phyloP scores from a whole-genome alignment of 2,329 filamentous ascomycete genomes.

The Diaporthe citrichinensis region DNA sequence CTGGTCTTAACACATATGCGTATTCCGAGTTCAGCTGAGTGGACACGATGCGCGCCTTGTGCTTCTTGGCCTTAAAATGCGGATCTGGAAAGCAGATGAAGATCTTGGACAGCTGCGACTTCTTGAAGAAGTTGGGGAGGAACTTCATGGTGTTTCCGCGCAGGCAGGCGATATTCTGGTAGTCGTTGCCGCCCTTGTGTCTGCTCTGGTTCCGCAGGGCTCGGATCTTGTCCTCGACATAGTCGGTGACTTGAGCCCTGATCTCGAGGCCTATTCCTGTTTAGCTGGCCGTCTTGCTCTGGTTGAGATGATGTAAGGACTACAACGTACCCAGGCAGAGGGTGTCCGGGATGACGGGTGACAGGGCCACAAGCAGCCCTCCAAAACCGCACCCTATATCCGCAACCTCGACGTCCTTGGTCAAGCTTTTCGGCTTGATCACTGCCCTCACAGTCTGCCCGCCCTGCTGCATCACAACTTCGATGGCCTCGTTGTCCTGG shows the following conservation, averaged over 20 bases:
- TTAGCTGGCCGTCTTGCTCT: conserved; percentile 7
- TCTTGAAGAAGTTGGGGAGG: conserved; percentile 95
- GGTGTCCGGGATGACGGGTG: conserved; percentile 84
- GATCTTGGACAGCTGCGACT: conserved; percentile 86
- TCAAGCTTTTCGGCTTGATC: conserved; percentile 57
- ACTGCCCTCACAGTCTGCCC: conserved; percentile 39
- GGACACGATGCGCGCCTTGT: conserved; percentile 96
- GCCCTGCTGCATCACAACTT: conserved; percentile 35
- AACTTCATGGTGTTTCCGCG: conserved; percentile 99
- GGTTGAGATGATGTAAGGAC: conserved; percentile 6
- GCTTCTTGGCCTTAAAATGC: conserved; percentile 97
- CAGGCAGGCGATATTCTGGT: conserved; percentile 90
- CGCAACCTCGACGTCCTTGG: conserved; percentile 86
- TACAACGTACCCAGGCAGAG: conserved; percentile 80
- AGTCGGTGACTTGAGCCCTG: conserved; percentile 89
- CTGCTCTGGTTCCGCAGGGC: conserved; percentile 79
- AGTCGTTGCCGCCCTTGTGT: conserved; percentile 62
- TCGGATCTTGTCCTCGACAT: conserved; percentile 88
- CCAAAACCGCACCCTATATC: conserved; percentile 99
- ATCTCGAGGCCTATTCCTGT: conserved; percentile 84
- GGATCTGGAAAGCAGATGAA: conserved; percentile 99
- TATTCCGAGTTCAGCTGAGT: conserved; percentile 93
- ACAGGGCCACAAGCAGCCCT: conserved; percentile 87
- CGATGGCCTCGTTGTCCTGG: conserved; percentile 44
- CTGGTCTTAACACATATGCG: conserved; percentile 85